Evolutionary conservation across 257 asterid species (phyloP).

Genomic region (Voacanga thouarsii): DNA sequence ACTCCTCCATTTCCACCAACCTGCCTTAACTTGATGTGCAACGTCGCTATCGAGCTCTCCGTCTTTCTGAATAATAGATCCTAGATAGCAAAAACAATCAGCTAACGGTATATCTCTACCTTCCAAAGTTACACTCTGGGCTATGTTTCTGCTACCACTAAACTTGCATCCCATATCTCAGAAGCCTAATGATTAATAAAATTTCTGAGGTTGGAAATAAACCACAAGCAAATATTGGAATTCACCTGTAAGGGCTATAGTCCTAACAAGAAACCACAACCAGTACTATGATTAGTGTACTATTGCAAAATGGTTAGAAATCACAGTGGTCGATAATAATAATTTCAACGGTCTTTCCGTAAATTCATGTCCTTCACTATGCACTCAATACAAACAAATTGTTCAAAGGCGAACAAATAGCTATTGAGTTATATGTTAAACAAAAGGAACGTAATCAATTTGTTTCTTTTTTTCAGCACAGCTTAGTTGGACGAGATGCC

Average conservation of each 20-base stretch:
- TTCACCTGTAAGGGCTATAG: background rate
- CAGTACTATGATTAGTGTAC: background rate
- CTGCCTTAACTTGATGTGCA: too few species aligned
- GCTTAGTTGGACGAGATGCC: background rate
- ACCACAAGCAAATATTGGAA: background rate
- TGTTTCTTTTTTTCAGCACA: background rate
- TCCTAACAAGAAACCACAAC: background rate
- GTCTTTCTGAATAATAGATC: too few species aligned
- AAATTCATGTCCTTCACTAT: background rate
- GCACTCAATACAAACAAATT: background rate
- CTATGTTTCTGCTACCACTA: too few species aligned
- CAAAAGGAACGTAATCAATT: background rate
- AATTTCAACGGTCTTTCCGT: background rate
- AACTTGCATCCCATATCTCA: too few species aligned
- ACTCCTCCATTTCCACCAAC: too few species aligned
- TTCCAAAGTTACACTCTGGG: too few species aligned
- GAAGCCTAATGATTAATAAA: background rate
- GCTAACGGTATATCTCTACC: too few species aligned
- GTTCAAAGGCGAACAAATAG: background rate
- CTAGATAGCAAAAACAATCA: too few species aligned
- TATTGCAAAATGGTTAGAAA: background rate
- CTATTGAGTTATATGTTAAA: background rate
- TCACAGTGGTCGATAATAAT: background rate
- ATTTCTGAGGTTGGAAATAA: background rate
- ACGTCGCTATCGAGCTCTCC: too few species aligned